Conservation (phyloP, 805 yeast genomes). For the Saccharomycopsis malanga region DNA sequence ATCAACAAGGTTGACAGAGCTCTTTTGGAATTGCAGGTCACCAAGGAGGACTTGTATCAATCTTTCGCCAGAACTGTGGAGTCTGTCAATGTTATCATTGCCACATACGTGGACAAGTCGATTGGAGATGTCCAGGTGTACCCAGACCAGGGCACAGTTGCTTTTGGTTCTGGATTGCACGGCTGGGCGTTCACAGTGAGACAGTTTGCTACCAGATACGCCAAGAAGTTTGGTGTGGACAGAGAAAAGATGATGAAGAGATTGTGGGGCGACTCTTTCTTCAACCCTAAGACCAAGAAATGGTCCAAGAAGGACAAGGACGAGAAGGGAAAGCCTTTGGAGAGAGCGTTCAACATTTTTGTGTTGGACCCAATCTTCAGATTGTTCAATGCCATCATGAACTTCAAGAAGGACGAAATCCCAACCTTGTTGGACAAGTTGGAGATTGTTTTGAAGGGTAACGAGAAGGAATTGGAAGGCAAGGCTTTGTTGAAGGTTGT, state of each 20-base stretch:
- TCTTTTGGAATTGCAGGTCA: constrained; percentile 94
- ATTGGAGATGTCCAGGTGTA: constrained; percentile 96
- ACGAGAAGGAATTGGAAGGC: constrained; percentile 98
- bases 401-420: constrained; percentile 97
- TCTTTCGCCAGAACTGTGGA: constrained; percentile 98
- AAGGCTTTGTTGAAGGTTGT: constrained; percentile 96
- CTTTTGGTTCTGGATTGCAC: constrained; percentile 99
- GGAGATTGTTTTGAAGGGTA: constrained; percentile 89
- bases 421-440: constrained; percentile 87
- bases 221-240: constrained; percentile 99
- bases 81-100: constrained; percentile 96
- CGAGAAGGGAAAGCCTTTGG: constrained; percentile 90
- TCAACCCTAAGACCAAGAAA: constrained; percentile 99
- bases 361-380: constrained; percentile 98
- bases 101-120: constrained; percentile 85
- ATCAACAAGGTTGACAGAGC: constrained; percentile 99
- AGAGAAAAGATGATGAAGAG: constrained; percentile 96
- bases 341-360: constrained; percentile 99
- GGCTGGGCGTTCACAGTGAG: constrained; percentile 99
- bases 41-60: constrained; percentile 98
- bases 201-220: constrained; percentile 96
- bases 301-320: constrained; percentile 96
- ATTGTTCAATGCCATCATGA: constrained; percentile 94
- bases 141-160: constrained; percentile 99
- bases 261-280: constrained; percentile 99